These are phyloP conservation scores for Glycyrrhiza uralensis DNA, from an alignment of 306 rosid genomes.

Conservation along the genomic window DNA sequence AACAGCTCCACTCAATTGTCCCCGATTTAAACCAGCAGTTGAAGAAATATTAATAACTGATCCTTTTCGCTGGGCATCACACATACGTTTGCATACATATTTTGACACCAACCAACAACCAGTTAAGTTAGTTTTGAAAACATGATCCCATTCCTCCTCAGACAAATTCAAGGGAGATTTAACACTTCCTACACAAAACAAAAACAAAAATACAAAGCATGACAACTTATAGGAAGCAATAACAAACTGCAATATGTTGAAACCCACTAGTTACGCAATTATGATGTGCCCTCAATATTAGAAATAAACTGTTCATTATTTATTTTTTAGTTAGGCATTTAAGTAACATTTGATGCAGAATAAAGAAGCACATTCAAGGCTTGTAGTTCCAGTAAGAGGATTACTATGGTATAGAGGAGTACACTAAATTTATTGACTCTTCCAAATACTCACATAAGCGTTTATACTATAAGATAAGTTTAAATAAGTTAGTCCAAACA, in stretches of 20 bases:
- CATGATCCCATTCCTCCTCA: slow-evolving; percentile 71
- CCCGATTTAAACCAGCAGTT: slow-evolving; percentile 60
- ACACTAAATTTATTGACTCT: no score
- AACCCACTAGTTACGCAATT: no score
- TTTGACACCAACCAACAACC: slow-evolving; percentile 84
- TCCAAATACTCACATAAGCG: no score
- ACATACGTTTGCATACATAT: slow-evolving; percentile 55
- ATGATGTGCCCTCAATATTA: no score
- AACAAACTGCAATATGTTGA: not conserved
- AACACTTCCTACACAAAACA: slow-evolving; percentile 52
- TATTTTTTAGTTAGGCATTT: not conserved
- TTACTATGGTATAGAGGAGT: no score
- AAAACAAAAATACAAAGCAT: not conserved
- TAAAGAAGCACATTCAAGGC: no score
- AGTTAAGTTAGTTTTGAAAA: slow-evolving; percentile 56
- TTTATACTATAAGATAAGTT: no score
- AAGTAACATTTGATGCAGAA: not conserved
- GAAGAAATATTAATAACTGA: slow-evolving; percentile 75
- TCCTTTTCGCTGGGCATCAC: slow-evolving; percentile 47
- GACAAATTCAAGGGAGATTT: slow-evolving; percentile 52
- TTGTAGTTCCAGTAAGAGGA: no score
- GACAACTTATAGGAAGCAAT: not conserved
- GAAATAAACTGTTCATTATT: not conserved
- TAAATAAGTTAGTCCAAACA: no score
- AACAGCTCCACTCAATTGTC: slow-evolving; percentile 56